Base-by-base conservation (phyloP, 768 basidiomycete genomes). In the Boletales sp. region DNA sequence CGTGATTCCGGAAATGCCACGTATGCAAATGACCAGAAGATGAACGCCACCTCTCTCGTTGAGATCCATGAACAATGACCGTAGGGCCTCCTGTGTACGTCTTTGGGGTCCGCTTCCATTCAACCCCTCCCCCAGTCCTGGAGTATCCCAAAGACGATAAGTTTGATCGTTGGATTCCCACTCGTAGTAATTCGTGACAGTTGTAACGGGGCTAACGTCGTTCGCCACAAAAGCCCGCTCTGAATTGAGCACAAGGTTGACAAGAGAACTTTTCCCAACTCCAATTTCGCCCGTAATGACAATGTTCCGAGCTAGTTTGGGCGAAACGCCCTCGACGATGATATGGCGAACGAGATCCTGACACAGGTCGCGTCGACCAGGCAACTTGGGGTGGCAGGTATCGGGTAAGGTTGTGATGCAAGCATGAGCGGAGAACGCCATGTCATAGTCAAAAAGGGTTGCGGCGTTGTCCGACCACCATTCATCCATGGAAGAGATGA, bases 391-490 rank as follows among this genome's bases (percentile, higher is more conserved):
- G 47, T 63, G 51, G 15, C 60, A 64, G 30, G 48, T 46, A 24
- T 64, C 60, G 2, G 54, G 40, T 19, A 61, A 30, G 1, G 59
- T 61, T 1, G 59, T 61, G 48, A 61, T 29, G 52, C 59, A 61
- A 32, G 59, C 60, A 21, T 61, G 60, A 9, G 41, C 69, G 7
- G 60, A 53, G 24, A 72, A 73, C 10, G 27, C 4, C 60, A 76
- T 76, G n/a, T 52, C 53, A 45, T 62, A 57, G 5, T 51, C 40
- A 21, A 45, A 47, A 46, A 75, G 71, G 0, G 31, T 17, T 8
- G 24, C 13, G 21, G 60, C 40, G 40, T 75, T 75, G 50, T 51
- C 49, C 24, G 43, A 47, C 74, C 73, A 75, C 75, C 75, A 76
- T 27, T 62, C 57, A 0, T 68, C 66, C 63, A 71, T 71, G 18